Percentiles rank a stretch among this genome's conserved stretches.
These are phyloP conservation scores for Hemerocallis citrina DNA, from an alignment of 106 monocot genomes.

Conservation along the genomic window DNA sequence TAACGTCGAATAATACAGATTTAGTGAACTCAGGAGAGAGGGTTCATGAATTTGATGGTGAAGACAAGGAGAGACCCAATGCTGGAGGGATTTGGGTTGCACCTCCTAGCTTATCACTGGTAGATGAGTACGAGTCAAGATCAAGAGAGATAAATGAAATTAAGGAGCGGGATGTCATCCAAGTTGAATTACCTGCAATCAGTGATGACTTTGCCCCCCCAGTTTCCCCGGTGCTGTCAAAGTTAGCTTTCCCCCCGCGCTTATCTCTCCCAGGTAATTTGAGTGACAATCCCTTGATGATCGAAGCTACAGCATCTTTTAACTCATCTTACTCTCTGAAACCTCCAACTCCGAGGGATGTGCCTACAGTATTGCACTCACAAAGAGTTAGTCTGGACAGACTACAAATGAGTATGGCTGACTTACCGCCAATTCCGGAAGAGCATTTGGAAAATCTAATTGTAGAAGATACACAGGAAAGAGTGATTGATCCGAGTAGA, in stretches of 20 bases:
- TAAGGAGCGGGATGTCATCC: conserved; percentile 22
- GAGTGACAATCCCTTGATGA: not conserved
- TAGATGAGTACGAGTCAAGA: conserved; percentile 25
- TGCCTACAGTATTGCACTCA: not conserved
- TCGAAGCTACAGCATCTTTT: not conserved
- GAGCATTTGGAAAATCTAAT: not conserved
- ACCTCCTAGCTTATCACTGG: conserved; percentile 16
- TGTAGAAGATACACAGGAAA: not conserved
- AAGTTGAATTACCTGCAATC: conserved; percentile 4
- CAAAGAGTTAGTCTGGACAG: not conserved
- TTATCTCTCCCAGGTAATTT: not conserved
- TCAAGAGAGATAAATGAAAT: conserved; percentile 22
- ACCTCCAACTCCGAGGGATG: not conserved
- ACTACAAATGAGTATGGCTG: not conserved
- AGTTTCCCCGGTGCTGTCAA: not conserved
- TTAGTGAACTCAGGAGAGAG: conserved; percentile 5
- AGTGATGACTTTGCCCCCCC: conserved; percentile 6
- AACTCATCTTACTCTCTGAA: not conserved
- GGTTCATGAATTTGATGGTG: not conserved
- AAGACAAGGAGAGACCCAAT: not conserved
- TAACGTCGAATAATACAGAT: conserved; percentile 16
- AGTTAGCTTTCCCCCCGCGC: not conserved
- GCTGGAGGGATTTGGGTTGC: conserved; percentile 21
- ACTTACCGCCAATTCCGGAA: conserved; percentile 7
- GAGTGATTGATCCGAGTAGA: not conserved